A percentile compares a stretch with the other conserved stretches of the same genome.
phyloP scores from a whole-genome alignment of 2,329 filamentous ascomycete genomes.

The Penicillium brevicompactum region DNA sequence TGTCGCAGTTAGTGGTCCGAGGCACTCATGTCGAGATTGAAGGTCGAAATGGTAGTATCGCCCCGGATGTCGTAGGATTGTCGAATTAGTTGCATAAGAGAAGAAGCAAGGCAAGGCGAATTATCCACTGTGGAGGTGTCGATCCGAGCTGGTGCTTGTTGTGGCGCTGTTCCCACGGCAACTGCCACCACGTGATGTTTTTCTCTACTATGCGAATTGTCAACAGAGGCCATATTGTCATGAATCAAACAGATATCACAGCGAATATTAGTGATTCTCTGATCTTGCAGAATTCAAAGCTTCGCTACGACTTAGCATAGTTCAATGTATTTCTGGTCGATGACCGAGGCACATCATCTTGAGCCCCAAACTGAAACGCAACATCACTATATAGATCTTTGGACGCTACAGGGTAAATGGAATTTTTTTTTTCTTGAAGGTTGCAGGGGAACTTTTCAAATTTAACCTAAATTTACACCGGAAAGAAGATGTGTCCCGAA shows the following conservation, averaged over 20 bases:
- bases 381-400: too few species aligned
- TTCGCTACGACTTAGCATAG: too few species aligned
- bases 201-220: not conserved
- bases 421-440: too few species aligned
- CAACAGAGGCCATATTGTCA: not conserved
- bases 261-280: too few species aligned
- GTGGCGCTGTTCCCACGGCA: slow-evolving; percentile 18
- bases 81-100: slow-evolving; percentile 12
- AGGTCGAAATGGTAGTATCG: slow-evolving; percentile 6
- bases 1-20: slow-evolving; percentile 4
- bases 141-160: slow-evolving; percentile 17
- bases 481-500: too few species aligned
- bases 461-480: too few species aligned
- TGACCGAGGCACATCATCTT: too few species aligned
- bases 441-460: too few species aligned
- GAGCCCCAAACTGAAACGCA: too few species aligned
- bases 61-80: not conserved
- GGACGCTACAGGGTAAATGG: too few species aligned
- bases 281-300: too few species aligned
- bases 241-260: not conserved
- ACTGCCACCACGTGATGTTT: slow-evolving; percentile 10
- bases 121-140: slow-evolving; percentile 13
- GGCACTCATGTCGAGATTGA: slow-evolving; percentile 19
- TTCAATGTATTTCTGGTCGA: too few species aligned
- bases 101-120: slow-evolving; percentile 10